A percentile compares a stretch with the other conserved stretches of the same genome.
phyloP scores from a whole-genome alignment of 225 moss, liverwort and hornwort species.

The Pseudoscleropodium purum region DNA sequence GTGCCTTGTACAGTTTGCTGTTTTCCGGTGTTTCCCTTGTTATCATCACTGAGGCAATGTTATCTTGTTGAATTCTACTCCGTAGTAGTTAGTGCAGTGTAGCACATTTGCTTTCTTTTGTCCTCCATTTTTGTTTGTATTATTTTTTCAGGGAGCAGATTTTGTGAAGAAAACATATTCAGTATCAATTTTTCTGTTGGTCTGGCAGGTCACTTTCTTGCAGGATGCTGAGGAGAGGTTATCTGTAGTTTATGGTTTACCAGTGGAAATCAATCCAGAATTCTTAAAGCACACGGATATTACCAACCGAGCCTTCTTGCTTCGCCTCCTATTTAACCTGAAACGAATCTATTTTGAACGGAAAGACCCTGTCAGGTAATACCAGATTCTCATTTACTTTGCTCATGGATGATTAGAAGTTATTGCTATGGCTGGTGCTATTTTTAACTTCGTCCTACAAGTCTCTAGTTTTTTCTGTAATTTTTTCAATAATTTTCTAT shows the following conservation, averaged over 20 bases:
- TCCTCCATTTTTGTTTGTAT: not conserved
- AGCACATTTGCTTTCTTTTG: not conserved
- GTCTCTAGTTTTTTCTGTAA: not conserved
- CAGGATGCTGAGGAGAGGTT: slow-evolving; percentile 59
- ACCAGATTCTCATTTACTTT: not conserved
- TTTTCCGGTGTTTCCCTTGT: not conserved
- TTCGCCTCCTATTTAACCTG: slow-evolving; percentile 54
- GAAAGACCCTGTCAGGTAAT: slow-evolving; percentile 59
- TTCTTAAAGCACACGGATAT: slow-evolving; percentile 49
- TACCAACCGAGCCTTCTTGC: slow-evolving; percentile 47
- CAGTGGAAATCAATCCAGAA: slow-evolving; percentile 51
- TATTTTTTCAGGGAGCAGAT: not conserved
- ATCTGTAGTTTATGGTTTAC: slow-evolving; percentile 50
- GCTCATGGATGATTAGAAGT: not conserved
- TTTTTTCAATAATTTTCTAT: not conserved
- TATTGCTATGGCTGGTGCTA: not conserved
- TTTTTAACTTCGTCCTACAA: not conserved
- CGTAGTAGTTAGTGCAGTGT: not conserved
- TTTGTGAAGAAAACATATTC: not conserved
- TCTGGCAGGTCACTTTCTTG: slow-evolving; percentile 45
- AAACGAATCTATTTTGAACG: slow-evolving; percentile 54
- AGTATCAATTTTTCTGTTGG: not conserved
- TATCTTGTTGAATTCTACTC: not conserved
- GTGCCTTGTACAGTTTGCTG: not conserved
- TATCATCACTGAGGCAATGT: not conserved